Evolutionary conservation across 2,329 filamentous ascomycete species (phyloP), one percentile per base, ranked within the genome.

Genomic region (Paecilomyces sp.): DNA sequence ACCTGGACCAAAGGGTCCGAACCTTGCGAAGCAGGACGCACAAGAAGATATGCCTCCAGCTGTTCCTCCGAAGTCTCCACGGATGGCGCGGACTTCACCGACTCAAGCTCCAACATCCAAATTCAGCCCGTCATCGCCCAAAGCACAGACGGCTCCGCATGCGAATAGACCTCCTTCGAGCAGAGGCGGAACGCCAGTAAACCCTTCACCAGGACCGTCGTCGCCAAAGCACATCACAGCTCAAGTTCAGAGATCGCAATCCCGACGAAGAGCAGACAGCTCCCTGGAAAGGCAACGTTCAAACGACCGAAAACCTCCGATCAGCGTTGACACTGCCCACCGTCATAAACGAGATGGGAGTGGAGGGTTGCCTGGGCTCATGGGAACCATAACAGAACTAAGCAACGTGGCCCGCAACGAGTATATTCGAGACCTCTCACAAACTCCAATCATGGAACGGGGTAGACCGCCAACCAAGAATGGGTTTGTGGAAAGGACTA

Each of bases 1-100:
- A 47, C 18, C 25, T 30, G 13, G 36, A 13, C 28, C 31, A 15
- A 54, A 8, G 33, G 34, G 47, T 15, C 28, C 33, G 25, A 36
- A 5, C 36, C 55, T n/a, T 34, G 50, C 18, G 50, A 58, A 36
- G 22, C 22, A 24, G 41, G 30, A 57, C 36, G 8, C 24, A 18
- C 15, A 53, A 15, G 18, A 34, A 50, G 65, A 66, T 18, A 60
- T 60, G 18, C 64, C 61, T 25, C 66, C 66, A n/a, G 63, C 63
- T 54, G 68, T 70, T 31, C 68, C 68, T 15, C 68, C 68, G 24
- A 70, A 70, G 56, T 69, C 67, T 11, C 68, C 68, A 13, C 61
- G 68, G 34, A 55, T 65, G 24, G 59, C 57, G 34, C 59, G 62
- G 30, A 62, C 57, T 34, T 53, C 65, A 24, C 54, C 61, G 41